A percentile compares a stretch with the other conserved stretches of the same genome.
Evolutionary conservation across 495 filamentous ascomycete genomes (phyloP).

Genomic region (Aspergillus wentii): DNA sequence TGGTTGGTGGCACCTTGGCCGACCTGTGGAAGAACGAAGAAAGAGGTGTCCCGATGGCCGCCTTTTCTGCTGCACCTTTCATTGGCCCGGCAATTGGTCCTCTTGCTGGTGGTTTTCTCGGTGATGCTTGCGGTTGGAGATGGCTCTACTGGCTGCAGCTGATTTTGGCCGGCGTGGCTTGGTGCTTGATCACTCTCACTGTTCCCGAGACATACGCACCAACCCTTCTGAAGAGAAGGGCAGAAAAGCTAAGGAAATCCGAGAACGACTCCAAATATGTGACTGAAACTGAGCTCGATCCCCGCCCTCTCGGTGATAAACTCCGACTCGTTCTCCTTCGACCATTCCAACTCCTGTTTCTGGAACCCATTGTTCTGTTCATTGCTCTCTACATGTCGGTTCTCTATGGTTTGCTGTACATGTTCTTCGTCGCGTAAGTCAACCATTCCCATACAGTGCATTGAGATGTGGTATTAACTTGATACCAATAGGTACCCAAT

Average conservation of each 20-base stretch:
- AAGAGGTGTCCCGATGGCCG: constrained; percentile 80
- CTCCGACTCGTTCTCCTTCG: constrained; percentile 64
- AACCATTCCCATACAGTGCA: too few relatives aligned
- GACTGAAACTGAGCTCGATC: constrained; percentile 69
- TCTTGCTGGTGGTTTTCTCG: constrained; percentile 70
- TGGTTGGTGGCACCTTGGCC: constrained; percentile 75
- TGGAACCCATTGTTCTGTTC: constrained; percentile 73
- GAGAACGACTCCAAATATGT: constrained; percentile 62
- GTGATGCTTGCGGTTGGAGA: constrained; percentile 65
- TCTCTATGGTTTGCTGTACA: constrained; percentile 73
- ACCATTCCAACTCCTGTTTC: constrained; percentile 75
- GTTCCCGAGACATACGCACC: constrained; percentile 79
- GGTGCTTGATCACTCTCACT: constrained; percentile 70
- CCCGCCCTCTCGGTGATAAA: constrained; percentile 57
- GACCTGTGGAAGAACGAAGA: constrained; percentile 81
- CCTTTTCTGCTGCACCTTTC: constrained; percentile 75
- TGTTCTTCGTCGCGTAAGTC: constrained; percentile 68
- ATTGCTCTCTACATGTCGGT: constrained; percentile 76
- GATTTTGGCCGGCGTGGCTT: constrained; percentile 61
- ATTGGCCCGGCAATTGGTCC: constrained; percentile 71
- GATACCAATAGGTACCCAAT: constrained; percentile 74
- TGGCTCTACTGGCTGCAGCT: constrained; percentile 86
- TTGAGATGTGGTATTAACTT: too few relatives aligned
- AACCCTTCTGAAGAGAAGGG: constrained; percentile 59
- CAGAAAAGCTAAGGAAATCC: constrained; percentile 59